Evolutionary conservation across 495 filamentous ascomycete species (phyloP), one percentile per base, ranked within the genome.

Genomic region (Chlorociboria aeruginascens): DNA sequence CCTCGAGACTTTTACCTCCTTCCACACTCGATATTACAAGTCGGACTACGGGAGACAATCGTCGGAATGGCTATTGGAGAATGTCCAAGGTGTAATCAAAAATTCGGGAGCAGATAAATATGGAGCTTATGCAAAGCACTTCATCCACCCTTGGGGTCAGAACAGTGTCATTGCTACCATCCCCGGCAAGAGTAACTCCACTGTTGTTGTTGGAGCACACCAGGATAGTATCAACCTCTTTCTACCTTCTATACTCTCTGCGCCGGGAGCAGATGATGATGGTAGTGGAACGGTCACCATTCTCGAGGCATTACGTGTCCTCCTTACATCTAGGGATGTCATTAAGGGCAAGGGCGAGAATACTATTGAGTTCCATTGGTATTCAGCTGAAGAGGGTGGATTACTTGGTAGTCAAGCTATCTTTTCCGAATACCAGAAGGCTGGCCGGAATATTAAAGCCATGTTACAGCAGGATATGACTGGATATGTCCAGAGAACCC

Each of bases 391-490:
- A 60, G 90, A 96, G 63, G 87, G 86, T 13, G 90, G 90, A 31
- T 69, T 97, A 51, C 74, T 95, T 7, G 85, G 85, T 17, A 55
- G 52, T 41, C 56, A 59, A 38, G 56, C 56, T 30, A 82, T 99
- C 63, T 97, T 95, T 66, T 70, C 76, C 10, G 63, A 70, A n/a
- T 99, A 99, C 60, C 85, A 86, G 63, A 79, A 80, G 59, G 58
- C 77, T 17, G 70, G 73, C 25, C 71, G 82, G 14, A 81, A 94
- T 52, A 73, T 99, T 60, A 92, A 89, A 66, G 92, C 92, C 20
- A 97, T 99, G 92, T 73, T 99, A 38, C 93, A 99, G 70, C 92
- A 99, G 64, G 92, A 99, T 63, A 99, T 97, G 92, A 97, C 92
- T 1, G 92, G 92, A 8, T 96, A 82, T 61, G 73, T 88, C 4